Conservation (phyloP, 2,329 filamentous ascomycete genomes). For the Colletotrichum sp. region DNA sequence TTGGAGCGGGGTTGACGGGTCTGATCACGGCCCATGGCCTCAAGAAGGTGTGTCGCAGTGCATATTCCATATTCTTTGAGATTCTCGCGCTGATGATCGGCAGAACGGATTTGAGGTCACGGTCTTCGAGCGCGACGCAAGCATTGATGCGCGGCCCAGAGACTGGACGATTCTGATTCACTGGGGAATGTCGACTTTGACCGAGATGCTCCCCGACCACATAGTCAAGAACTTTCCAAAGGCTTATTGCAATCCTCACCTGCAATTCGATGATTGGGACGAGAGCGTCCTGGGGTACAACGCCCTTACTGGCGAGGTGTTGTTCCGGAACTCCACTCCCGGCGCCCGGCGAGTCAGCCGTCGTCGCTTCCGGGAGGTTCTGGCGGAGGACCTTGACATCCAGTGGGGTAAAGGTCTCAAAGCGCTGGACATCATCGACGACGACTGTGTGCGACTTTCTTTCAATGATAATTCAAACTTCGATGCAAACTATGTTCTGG, state of each 20-base stretch:
- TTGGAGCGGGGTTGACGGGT: slow-evolving; percentile 43
- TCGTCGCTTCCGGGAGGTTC: slow-evolving; percentile 33
- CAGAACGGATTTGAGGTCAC: slow-evolving; percentile 37
- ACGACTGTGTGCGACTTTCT: slow-evolving; percentile 21
- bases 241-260: slow-evolving; percentile 38
- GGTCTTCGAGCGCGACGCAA: slow-evolving; percentile 35
- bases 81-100: not conserved
- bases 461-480: slow-evolving; percentile 30
- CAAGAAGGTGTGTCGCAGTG: slow-evolving; percentile 29
- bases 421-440: not conserved
- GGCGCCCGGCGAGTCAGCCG: slow-evolving; percentile 39
- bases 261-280: slow-evolving; percentile 32
- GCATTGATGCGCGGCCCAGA: slow-evolving; percentile 32
- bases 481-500: slow-evolving; percentile 33
- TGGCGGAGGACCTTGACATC: slow-evolving; percentile 36
- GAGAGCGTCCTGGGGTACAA: slow-evolving; percentile 37
- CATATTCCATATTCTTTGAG: too few species aligned
- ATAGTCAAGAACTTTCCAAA: slow-evolving; percentile 31
- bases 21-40: slow-evolving; percentile 41
- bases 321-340: slow-evolving; percentile 37
- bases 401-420: slow-evolving; percentile 31
- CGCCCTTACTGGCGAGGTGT: slow-evolving; percentile 37
- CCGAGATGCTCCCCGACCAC: slow-evolving; percentile 35
- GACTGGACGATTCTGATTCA: slow-evolving; percentile 46
- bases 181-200: slow-evolving; percentile 42